Conservation (phyloP, 352 stramenopile species). For the Phytopythium chamaehyphon region DNA sequence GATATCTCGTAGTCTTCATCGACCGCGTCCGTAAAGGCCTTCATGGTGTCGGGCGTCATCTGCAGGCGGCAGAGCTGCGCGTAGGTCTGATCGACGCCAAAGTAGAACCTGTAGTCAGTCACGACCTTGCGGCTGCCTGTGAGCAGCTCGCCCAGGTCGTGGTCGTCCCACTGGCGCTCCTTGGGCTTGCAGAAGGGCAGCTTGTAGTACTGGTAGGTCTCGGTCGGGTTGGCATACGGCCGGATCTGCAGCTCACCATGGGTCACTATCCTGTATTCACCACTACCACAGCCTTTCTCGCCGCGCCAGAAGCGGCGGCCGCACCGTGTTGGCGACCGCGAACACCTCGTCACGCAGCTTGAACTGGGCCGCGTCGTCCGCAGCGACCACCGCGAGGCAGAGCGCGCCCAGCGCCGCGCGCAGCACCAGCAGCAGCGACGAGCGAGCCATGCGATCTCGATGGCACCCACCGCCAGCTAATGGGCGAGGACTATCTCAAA, state of each 20-base stretch:
- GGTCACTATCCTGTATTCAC: constrained; percentile 2
- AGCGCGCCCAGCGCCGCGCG: neutral
- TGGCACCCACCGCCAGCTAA: too few relatives aligned
- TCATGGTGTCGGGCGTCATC: constrained; percentile 74
- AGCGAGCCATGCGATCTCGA: constrained; percentile 1
- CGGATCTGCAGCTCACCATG: constrained; percentile 40
- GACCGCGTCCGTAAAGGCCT: constrained; percentile 93
- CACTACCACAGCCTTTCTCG: neutral
- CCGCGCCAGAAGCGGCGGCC: constrained; percentile 1
- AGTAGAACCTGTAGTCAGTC: constrained; percentile 81
- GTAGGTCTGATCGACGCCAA: constrained; percentile 80
- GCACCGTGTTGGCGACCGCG: constrained; percentile 66
- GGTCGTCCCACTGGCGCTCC: constrained; percentile 83
- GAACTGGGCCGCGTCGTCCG: constrained; percentile 29
- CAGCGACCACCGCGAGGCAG: neutral
- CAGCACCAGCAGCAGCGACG: neutral
- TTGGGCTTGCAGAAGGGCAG: constrained; percentile 94
- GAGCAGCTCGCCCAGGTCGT: constrained; percentile 94
- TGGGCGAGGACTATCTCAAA: too few relatives aligned
- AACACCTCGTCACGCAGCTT: constrained; percentile 62
- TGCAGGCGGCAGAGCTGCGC: constrained; percentile 88
- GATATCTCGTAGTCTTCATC: constrained; percentile 95
- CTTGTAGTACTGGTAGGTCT: constrained; percentile 99
- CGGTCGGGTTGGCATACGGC: constrained; percentile 97
- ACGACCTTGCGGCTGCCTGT: constrained; percentile 93